phyloP scores from a whole-genome alignment of 768 basidiomycete species.

The Trametes coccinea region DNA sequence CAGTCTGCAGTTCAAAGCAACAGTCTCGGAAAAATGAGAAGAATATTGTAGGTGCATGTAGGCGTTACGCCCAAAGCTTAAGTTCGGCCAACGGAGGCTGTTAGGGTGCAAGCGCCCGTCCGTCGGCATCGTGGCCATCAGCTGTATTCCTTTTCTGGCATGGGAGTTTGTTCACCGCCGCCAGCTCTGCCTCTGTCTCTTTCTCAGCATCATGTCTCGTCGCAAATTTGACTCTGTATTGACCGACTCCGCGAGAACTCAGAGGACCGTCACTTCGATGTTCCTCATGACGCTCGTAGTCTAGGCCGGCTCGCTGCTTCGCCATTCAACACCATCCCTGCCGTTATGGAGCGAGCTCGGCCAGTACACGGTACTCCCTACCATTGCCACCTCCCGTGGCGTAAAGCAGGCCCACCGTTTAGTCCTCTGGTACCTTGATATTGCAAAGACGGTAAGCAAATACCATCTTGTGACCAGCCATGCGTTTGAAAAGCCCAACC shows the following conservation, averaged over 20 bases:
- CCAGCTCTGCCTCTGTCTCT: not conserved
- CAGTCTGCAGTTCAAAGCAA: not conserved
- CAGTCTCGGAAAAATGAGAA: not conserved
- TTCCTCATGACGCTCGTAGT: not conserved
- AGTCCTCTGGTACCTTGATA: too few species aligned
- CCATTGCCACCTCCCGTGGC: not conserved
- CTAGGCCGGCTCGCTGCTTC: not conserved
- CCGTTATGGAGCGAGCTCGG: constrained; percentile 2
- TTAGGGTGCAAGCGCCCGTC: not conserved
- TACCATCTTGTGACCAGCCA: too few species aligned
- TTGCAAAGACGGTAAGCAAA: too few species aligned
- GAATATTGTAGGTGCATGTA: constrained; percentile 15
- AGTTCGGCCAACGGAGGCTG: not conserved
- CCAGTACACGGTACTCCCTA: not conserved
- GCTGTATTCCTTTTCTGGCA: constrained; percentile 1
- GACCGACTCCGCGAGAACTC: not conserved
- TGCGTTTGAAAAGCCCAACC: too few species aligned
- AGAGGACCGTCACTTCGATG: not conserved
- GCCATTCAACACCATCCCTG: not conserved
- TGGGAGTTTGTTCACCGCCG: not conserved
- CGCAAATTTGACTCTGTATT: not conserved
- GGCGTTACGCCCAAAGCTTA: not conserved
- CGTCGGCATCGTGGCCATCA: constrained; percentile 1
- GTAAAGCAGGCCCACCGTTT: not conserved
- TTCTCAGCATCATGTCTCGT: constrained; percentile 4